These are phyloP conservation scores for Moricandia moricandioides DNA, from an alignment of 345 rosid species.

Conservation along the genomic window DNA sequence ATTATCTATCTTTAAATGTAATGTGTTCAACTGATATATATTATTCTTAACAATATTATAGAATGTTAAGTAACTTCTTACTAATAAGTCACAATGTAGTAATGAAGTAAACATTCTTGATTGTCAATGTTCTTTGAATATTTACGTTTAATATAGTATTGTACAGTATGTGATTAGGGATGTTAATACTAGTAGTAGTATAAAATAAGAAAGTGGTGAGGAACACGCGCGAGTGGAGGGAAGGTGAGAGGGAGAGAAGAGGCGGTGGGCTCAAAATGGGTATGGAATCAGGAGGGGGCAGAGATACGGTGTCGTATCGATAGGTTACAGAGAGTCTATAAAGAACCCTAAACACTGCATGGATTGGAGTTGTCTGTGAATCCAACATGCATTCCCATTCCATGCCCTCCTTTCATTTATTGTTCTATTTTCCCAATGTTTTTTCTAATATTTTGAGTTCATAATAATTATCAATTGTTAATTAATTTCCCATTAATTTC, in stretches of 20 bases:
- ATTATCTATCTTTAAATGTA: background rate
- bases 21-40: background rate
- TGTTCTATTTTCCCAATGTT: constrained; percentile 31
- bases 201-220: background rate
- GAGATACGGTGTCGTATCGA: constrained; percentile 41
- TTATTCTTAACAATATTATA: background rate
- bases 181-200: background rate
- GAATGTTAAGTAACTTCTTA: background rate
- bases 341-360: constrained; percentile 37
- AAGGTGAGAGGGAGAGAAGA: background rate
- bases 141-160: background rate
- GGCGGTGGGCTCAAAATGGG: constrained; percentile 43
- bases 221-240: background rate
- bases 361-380: constrained; percentile 31
- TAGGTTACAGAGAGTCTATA: constrained; percentile 29
- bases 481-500: constrained; percentile 17
- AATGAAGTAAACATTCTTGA: background rate
- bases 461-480: background rate
- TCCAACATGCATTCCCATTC: constrained; percentile 36
- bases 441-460: background rate
- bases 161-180: background rate
- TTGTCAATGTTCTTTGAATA: background rate
- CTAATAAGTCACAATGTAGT: background rate
- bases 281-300: constrained; percentile 30
- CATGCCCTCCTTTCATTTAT: constrained; percentile 30